These are phyloP conservation scores for Penicillium brevicompactum DNA, from an alignment of 2,329 filamentous ascomycete species.

Conservation along the genomic window DNA sequence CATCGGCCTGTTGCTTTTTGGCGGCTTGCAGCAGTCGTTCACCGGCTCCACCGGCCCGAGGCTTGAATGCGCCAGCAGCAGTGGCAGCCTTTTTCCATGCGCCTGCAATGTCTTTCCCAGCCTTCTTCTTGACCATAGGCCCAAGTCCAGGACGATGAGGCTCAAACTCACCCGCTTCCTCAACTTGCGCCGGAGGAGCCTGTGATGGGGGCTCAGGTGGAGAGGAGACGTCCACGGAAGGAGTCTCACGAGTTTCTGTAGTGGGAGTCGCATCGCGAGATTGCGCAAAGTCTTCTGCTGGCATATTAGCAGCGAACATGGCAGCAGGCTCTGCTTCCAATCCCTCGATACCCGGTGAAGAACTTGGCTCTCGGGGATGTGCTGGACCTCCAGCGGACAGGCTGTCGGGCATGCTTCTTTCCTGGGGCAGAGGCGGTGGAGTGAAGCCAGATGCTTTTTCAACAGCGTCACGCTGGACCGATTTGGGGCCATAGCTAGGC, in stretches of 20 bases:
- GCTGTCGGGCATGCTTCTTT: conserved; percentile 7
- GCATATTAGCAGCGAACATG: conserved; percentile 13
- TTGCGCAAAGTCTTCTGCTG: conserved; percentile 4
- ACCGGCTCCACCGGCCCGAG: conserved; percentile 81
- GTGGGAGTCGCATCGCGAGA: conserved; percentile 8
- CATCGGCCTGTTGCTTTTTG: conserved; percentile 55
- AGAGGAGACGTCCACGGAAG: neutral
- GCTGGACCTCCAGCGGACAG: conserved; percentile 24
- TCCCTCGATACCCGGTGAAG: conserved; percentile 13
- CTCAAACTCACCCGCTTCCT: conserved; percentile 55
- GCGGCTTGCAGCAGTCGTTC: conserved; percentile 69
- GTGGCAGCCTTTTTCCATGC: conserved; percentile 79
- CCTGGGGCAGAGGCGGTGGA: conserved; percentile 11
- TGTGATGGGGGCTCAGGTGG: conserved; percentile 12
- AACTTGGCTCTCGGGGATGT: conserved; percentile 18
- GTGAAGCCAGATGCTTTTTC: conserved; percentile 32
- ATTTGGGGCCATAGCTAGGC: conserved; percentile 32
- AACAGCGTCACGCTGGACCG: conserved; percentile 30
- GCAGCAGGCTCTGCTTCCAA: conserved; percentile 17
- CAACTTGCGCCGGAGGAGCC: conserved; percentile 27
- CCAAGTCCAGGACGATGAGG: conserved; percentile 74
- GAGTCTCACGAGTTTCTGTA: neutral
- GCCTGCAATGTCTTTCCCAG: conserved; percentile 70
- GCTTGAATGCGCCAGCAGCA: conserved; percentile 75
- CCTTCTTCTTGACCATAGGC: conserved; percentile 86